Base-by-base conservation (phyloP, 2,329 filamentous ascomycete species). In the Cercospora sesami region DNA sequence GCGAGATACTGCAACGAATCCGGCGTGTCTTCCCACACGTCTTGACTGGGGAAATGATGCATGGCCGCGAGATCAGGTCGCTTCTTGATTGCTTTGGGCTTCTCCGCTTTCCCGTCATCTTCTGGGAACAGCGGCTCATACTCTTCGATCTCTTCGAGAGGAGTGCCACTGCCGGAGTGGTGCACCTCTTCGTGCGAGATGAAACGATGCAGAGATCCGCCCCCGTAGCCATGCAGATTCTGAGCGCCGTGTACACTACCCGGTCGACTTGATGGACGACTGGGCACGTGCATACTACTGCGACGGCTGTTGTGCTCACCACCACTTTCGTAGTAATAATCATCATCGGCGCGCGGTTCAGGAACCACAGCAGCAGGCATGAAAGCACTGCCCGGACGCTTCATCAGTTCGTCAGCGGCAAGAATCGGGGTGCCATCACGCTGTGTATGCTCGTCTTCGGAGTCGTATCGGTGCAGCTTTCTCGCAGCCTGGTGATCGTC, bases 21-120 rank as follows among this genome's bases (percentile, higher is more conserved):
- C 4, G 96, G 95, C 0, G 93, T 90, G 78, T 99, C 96, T 81
- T 99, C 95, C 95, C 95, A 99, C 48, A 98, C 88, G 78, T 99
- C 95, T 63, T 94, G 91, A 79, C 94, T 97, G 1, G 95, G 95
- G 80, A 99, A 99, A 69, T 90, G 90, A 71, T 84, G 82, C 51
- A 71, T 71, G 61, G 81, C 78, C 62, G 81, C 81, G 67, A 83
- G 77, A 63, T 81, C 82, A 30, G 83, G 82, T 53, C 83, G 80
- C 78, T 87, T 88, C 72, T 88, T 82, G 71, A 85, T 85, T 33
- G 81, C 81, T 33, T 83, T 80, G n/a, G 83, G 83, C 60, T 84
- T 76, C 8, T 85, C 80, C 71, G 85, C 84, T 64, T 85, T 82
- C 65, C 88, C 86, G 3, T 86, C 91, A 14, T 88, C 82, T 48